Percentiles rank a stretch among this genome's conserved stretches.
phyloP scores from a whole-genome alignment of 352 stramenopile species.

The Globisporangium recalcitrans region DNA sequence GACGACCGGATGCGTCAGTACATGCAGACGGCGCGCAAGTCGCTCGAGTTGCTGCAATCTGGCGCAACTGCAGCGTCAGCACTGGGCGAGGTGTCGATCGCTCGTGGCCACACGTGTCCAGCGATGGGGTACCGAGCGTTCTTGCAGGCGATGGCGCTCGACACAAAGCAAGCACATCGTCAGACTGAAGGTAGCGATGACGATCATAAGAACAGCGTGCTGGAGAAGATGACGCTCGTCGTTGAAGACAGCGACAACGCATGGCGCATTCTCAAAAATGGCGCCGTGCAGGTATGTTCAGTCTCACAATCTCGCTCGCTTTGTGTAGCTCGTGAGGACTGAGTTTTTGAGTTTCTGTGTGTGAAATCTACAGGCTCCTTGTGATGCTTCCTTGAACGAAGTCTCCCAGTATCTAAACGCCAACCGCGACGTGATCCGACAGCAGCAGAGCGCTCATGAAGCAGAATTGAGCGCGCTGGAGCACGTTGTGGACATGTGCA shows the following conservation, averaged over 20 bases:
- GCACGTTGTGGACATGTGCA: conserved; percentile 28
- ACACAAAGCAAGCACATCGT: conserved; percentile 11
- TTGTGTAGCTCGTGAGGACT: neutral
- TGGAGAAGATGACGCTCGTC: conserved; percentile 35
- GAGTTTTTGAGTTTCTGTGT: neutral
- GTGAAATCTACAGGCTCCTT: conserved; percentile 15
- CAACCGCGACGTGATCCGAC: conserved; percentile 25
- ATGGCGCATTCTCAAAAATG: conserved; percentile 41
- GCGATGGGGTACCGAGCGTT: conserved; percentile 48
- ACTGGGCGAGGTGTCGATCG: conserved; percentile 29
- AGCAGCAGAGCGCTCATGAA: conserved; percentile 21
- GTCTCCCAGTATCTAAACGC: conserved; percentile 19
- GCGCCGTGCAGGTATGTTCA: conserved; percentile 26
- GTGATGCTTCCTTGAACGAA: conserved; percentile 24
- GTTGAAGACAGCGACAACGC: conserved; percentile 37
- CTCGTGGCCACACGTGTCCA: conserved; percentile 42
- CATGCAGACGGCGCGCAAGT: conserved; percentile 35
- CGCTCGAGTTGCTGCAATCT: conserved; percentile 27
- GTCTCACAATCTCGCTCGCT: neutral
- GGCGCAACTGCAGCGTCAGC: conserved; percentile 26
- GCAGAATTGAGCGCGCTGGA: conserved; percentile 33
- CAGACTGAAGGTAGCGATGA: neutral
- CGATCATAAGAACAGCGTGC: conserved; percentile 15
- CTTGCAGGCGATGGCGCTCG: conserved; percentile 31
- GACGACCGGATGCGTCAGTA: conserved; percentile 42